Evolutionary conservation across 176 grass and related monocot species (phyloP).

Genomic region (Oryza rufipogon): DNA sequence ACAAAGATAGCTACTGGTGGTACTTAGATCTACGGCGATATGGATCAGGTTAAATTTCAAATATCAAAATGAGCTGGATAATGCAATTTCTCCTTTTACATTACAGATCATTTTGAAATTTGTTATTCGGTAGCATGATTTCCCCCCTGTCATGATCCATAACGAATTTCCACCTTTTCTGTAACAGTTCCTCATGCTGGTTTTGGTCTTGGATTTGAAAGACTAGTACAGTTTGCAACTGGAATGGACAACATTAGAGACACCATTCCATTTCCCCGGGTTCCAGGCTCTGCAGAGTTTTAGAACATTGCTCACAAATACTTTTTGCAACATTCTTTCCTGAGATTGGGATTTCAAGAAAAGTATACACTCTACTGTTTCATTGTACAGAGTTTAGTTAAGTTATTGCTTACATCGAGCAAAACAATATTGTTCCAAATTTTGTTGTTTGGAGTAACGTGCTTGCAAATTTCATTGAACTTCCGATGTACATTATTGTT

Average conservation of each 20-base stretch:
- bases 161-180: slow-evolving; percentile 11
- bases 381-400: slow-evolving; percentile 40
- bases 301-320: slow-evolving; percentile 40
- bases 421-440: background rate
- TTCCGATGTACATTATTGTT: slow-evolving; percentile 8
- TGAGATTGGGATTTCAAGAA: slow-evolving; percentile 28
- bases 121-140: background rate
- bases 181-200: slow-evolving; percentile 90
- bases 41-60: slow-evolving; percentile 76
- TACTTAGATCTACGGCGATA: slow-evolving; percentile 89
- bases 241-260: slow-evolving; percentile 98
- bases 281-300: slow-evolving; percentile 90
- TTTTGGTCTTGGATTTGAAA: slow-evolving; percentile 97
- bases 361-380: slow-evolving; percentile 17
- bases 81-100: slow-evolving; percentile 1
- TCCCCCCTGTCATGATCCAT: background rate
- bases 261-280: slow-evolving; percentile 85
- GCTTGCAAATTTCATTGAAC: background rate
- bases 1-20: slow-evolving; percentile 98
- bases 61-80: background rate
- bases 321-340: slow-evolving; percentile 40
- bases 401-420: background rate
- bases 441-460: background rate
- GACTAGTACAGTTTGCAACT: slow-evolving; percentile 93
- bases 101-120: slow-evolving; percentile 23